Evolutionary conservation across 1,284 basidiomycete species (phyloP), one percentile per base, ranked within the genome.

Genomic region (Heterobasidion annosum): DNA sequence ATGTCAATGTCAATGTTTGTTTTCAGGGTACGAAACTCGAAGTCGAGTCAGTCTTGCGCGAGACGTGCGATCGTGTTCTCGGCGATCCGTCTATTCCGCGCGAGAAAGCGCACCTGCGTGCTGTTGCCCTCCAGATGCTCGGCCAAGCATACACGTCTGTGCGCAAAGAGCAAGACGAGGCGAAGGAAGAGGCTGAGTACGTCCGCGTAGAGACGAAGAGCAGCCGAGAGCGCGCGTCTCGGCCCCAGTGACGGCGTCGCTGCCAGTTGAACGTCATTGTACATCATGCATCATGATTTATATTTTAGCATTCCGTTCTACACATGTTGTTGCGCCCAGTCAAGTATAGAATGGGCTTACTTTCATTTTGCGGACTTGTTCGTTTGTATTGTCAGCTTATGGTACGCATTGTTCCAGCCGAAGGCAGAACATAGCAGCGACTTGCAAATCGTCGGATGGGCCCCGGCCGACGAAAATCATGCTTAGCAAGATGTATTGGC

Each of bases 41-140:
- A 68, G 84, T 98, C 51, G 95, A 99, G 68, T 91, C 89, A 15
- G 86, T 99, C 34, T 77, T 99, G 9, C 82, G 96, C 40, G 96
- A 98, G 68, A 92, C 92, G 0, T 95, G 93, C 66, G 96, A 99
- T 63, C 81, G 84, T 18, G 80, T 98, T 15, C 76, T 99, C 4
- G 76, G 76, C 50, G 83, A 86, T 56, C 68, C 77, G 0, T 62
- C 63, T 3, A 65, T 87, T 46, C 54, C 78, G 0, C 73, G 79
- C 4, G 73, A 78, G 53, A 91, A 91, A 67, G 75, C 84, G 1
- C 75, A 82, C 48, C 71, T 94, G 55, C 79, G 93, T 12, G 93
- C 91, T 0, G 76, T 90, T 5, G 93, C 90, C 0, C 65, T 97
- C 61, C 88, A 91, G 63, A 82, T 94, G 46, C 77, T 97, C 37